Conservation (phyloP, 2,329 filamentous ascomycete genomes). For the Ophiocordyceps camponoti-floridani region DNA sequence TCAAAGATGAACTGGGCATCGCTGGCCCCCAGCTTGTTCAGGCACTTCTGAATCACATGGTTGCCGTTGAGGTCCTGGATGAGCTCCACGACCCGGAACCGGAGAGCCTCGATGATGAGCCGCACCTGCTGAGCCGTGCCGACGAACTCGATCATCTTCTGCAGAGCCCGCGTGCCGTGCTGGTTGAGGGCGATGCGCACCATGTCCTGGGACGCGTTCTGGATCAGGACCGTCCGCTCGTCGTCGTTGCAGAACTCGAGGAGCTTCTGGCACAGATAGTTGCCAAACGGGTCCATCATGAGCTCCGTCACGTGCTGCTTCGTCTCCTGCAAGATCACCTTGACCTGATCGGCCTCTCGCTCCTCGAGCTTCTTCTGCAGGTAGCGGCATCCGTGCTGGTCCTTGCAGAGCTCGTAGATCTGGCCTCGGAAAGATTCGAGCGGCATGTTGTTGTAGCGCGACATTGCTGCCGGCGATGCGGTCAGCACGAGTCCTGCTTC, state of each 20-base stretch:
- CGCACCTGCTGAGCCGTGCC: conserved; percentile 69
- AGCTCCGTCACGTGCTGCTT: conserved; percentile 87
- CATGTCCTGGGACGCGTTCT: conserved; percentile 75
- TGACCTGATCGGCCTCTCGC: conserved; percentile 62
- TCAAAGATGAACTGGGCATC: conserved; percentile 96
- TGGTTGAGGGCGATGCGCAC: conserved; percentile 91
- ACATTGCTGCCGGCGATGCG: conserved; percentile 32
- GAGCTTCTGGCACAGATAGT: conserved; percentile 97
- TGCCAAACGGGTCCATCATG: conserved; percentile 98
- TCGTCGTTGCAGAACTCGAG: conserved; percentile 91
- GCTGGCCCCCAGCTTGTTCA: conserved; percentile 73
- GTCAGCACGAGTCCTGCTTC: not conserved
- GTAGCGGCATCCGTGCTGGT: conserved; percentile 94
- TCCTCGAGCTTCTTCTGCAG: conserved; percentile 96
- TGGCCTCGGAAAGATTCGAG: conserved; percentile 67
- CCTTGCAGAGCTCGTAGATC: conserved; percentile 85
- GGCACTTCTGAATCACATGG: conserved; percentile 96
- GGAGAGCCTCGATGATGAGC: conserved; percentile 72
- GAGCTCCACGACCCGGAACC: conserved; percentile 72
- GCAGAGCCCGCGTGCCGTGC: conserved; percentile 85
- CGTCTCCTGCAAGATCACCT: conserved; percentile 89
- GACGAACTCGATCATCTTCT: conserved; percentile 99
- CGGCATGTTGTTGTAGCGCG: conserved; percentile 67
- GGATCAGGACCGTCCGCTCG: conserved; percentile 81
- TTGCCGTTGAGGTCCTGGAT: conserved; percentile 98